Base-by-base conservation (phyloP, 208 protist species). In the Crithidia thermophila region DNA sequence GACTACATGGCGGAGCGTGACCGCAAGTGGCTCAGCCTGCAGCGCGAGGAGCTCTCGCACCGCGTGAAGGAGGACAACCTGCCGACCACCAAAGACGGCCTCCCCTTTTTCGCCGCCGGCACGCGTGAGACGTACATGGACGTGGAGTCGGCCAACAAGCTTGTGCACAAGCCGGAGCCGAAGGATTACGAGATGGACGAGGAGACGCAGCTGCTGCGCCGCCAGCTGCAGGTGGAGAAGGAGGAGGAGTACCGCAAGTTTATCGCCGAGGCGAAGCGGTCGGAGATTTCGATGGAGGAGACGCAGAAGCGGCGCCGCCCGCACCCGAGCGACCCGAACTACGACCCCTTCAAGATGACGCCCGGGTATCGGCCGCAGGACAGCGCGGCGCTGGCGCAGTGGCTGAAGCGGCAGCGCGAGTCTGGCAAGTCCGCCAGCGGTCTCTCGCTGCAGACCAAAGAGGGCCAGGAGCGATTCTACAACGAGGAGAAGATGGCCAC, bases 401-500 rank as follows among this genome's bases (percentile, higher is more conserved):
- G 90, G 90, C 75, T 95, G 66, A 93, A 95, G 79, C 82, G 87
- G 18, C 90, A 95, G 73, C 79, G 90, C 28, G 83, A 88, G 63
- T 95, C 90, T 13, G 90, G 90, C 30, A 87, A 85, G 68, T 81
- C 84, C 14, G 79, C 83, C 13, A 93, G 77, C 28, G 90, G 86
- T 30, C 58, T 87, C 3, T 93, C 87, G 16, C 67, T 93, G 21
- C 90, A 92, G 51, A 93, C 87, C 25, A 77, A 76, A 27, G 87
- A 95, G 61, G 90, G 90, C 25, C 90, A 95, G 74, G 85, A 95
- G 69, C 79, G 90, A n/a, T 93, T 90, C 72, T 95, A 95, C 72
- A 93, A 95, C 53, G 90, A 95, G 69, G 87, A 95, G 67, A 95
- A 95, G 69, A 95, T 95, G 90, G 85, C 90, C n/a, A 95, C 90